Evolutionary conservation across 2,329 filamentous ascomycete genomes (phyloP).

Genomic region (Aureobasidium sp.): DNA sequence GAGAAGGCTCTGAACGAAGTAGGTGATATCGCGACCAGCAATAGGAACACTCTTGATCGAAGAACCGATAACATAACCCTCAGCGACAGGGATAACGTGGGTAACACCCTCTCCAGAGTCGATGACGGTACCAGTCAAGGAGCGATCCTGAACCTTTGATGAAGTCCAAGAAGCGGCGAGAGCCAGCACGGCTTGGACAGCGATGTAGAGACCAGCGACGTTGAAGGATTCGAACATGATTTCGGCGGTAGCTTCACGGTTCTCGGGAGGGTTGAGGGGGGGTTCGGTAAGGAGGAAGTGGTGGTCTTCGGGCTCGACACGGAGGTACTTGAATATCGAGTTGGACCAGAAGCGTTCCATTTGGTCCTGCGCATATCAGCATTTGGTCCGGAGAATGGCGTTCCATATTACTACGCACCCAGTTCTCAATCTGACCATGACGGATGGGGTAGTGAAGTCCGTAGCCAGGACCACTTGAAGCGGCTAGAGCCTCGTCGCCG

Average conservation of each 20-base stretch:
- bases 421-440: constrained; percentile 98
- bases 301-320: constrained; percentile 97
- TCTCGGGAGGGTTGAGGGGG: constrained; percentile 89
- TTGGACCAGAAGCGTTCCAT: constrained; percentile 99
- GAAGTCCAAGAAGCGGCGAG: constrained; percentile 97
- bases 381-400: background rate
- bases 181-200: constrained; percentile 92
- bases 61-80: constrained; percentile 97
- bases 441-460: constrained; percentile 95
- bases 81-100: constrained; percentile 95
- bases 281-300: constrained; percentile 97
- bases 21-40: constrained; percentile 94
- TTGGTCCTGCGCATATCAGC: constrained; percentile 58
- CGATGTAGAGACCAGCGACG: constrained; percentile 96
- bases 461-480: constrained; percentile 80
- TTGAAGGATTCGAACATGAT: constrained; percentile 99
- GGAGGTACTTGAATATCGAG: constrained; percentile 98
- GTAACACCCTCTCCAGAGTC: constrained; percentile 98
- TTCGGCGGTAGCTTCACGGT: constrained; percentile 97
- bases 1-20: constrained; percentile 93
- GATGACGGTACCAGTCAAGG: constrained; percentile 93
- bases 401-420: constrained; percentile 51
- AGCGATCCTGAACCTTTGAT: constrained; percentile 93
- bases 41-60: constrained; percentile 99
- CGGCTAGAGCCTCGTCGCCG: constrained; percentile 86